These are phyloP conservation scores for Candida xyloterini DNA, from an alignment of 805 yeast genomes.

Conservation along the genomic window DNA sequence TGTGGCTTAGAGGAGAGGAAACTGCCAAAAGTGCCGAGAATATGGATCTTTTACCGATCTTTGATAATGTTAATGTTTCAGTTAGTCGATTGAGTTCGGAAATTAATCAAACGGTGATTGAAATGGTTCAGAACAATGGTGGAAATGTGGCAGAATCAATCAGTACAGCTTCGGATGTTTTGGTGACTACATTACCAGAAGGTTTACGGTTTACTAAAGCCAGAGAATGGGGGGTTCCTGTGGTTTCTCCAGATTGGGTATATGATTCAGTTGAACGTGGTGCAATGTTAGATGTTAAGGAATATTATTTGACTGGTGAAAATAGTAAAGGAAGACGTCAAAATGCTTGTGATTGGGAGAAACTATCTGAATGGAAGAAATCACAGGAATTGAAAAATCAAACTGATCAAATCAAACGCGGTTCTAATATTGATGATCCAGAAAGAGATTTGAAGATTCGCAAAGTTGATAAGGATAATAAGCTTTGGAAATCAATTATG, in stretches of 20 bases:
- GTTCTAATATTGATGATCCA: constrained; percentile 7
- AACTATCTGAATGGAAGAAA: constrained; percentile 17
- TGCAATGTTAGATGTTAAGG: constrained; percentile 38
- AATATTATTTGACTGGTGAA: constrained; percentile 34
- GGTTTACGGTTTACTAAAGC: constrained; percentile 57
- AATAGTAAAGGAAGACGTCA: constrained; percentile 21
- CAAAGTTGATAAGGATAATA: constrained; percentile 22
- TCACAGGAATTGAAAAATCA: constrained; percentile 8
- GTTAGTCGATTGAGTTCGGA: constrained; percentile 29
- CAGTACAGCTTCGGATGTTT: constrained; percentile 40
- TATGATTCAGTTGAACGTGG: constrained; percentile 45
- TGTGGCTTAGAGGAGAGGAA: constrained; percentile 55
- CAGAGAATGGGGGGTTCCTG: constrained; percentile 50
- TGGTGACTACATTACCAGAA: constrained; percentile 47
- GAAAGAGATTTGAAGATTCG: constrained; percentile 26
- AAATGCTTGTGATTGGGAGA: constrained; percentile 41
- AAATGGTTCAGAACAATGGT: constrained; percentile 33
- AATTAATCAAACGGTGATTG: constrained; percentile 27
- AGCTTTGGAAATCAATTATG: constrained; percentile 29
- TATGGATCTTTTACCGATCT: constrained; percentile 35
- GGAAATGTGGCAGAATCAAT: constrained; percentile 56
- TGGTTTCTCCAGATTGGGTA: constrained; percentile 53
- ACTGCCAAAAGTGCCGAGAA: constrained; percentile 2
- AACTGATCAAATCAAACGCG: constrained; percentile 10
- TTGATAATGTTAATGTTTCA: constrained; percentile 42